Evolutionary conservation across 129 eudicot species (phyloP), one percentile per base, ranked within the genome.

Genomic region (Helianthus tuberosus): DNA sequence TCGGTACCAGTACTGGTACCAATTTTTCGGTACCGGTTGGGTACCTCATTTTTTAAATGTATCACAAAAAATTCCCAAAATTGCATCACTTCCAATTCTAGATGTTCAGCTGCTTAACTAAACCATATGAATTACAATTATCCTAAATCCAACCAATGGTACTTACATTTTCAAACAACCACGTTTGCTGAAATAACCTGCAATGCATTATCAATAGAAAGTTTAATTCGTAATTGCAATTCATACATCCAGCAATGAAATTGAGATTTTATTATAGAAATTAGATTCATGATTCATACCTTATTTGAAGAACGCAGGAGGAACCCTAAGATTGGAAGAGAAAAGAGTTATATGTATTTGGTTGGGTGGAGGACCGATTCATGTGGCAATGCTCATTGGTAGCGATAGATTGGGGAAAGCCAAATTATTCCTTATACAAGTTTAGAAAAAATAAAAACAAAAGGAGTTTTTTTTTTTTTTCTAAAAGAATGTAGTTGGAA

Each of bases 121-220:
- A 51, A 32, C 27, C 62, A 69, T 35, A 57, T 39, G 20, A 0
- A 62, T 32, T 32, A 27, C 8, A 15, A 63, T 3, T 1, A 36
- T 66, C 47, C 57, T 67, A 66, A 35, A 15, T 35, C 72, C 43
- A 76, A 57, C 52, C n/a, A 57, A 17, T 68, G 11, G 32, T 0
- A 57, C 75, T 77, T 77, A 77, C 81, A 77, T 77, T 49, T 32
- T 68, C 8, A 29, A 76, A 47, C 60, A 68, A 48, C 59, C 59
- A 60, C 36, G 48, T 1, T 72, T 59, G 77, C 50, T 65, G 46
- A 55, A 71, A 75, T 52, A 39, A 51, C 74, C 80, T 76, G 75
- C 69, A 57, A 1, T 67, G 17, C 69, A 76, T 55, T 68, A 35
- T 11, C n/a, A 64, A 29, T 25, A 64, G 29, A 16, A 51, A 61